Evolutionary conservation across 2,329 filamentous ascomycete genomes (phyloP), one percentile per base, ranked within the genome.

Genomic region (Hysterium pulicare): DNA sequence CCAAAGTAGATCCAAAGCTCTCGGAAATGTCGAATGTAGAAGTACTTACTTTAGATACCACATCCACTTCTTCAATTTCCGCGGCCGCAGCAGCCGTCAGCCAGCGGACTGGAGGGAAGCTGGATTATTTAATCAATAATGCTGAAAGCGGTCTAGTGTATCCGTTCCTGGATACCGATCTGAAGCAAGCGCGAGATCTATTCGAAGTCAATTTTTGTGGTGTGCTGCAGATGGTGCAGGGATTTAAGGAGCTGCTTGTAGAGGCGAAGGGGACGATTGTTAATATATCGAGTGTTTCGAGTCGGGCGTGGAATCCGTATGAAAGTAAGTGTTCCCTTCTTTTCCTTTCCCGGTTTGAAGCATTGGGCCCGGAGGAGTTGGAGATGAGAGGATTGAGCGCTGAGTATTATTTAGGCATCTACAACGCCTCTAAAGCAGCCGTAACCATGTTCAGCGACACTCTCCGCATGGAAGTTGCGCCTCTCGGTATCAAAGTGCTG

Each of bases 191-290:
- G n/a, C 67, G 61, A 37, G 45, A 40, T 13, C 23, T 71, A 3
- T 73, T 66, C 44, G 68, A 74, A 13, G 51, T 68, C 13, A 74
- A 75, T 46, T 53, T 71, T 17, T 72, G 64, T 58, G 61, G 63
- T 1, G 30, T 59, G 4, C 33, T 72, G 5, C 46, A 48, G 5
- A 52, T 67, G 2, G 62, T 59, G 2, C 62, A 73, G 33, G 59
- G 59, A 0, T 72, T 73, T 44, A 39, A 48, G 17, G 55, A 45
- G 7, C 45, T 57, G 3, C 34, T 38, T 39, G 23, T 50, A 2
- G 5, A 42, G 33, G 42, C 26, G 5, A 17, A 39, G n/a, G 32
- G 38, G 6, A 37, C 39, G 15, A 22, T 44, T 16, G 42, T 44
- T 1, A 44, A 40, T 32, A 40, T 32, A 20, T 17, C 13, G 3